A percentile compares a stretch with the other conserved stretches of the same genome.
Conservation (phyloP, 495 filamentous ascomycete species). For the Hyaloscypha finlandica region DNA sequence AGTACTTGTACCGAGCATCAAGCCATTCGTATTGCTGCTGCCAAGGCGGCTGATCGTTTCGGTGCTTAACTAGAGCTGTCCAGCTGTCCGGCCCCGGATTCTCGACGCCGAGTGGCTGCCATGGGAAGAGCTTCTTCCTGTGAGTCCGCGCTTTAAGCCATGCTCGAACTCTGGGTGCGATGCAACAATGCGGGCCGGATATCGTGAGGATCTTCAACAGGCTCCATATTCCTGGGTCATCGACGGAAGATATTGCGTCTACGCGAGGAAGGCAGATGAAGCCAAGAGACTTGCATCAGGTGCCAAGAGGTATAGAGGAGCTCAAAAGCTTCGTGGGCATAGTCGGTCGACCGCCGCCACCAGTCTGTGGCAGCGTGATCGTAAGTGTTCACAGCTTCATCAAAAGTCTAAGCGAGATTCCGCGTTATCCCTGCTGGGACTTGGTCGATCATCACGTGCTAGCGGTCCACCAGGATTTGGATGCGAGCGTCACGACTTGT, state of each 20-base stretch:
- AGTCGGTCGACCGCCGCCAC: constrained; percentile 16
- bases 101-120: constrained; percentile 20
- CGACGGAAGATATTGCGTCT: constrained; percentile 20
- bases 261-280: constrained; percentile 21
- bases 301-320: constrained; percentile 21
- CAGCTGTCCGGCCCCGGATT: constrained; percentile 13
- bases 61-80: background rate
- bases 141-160: constrained; percentile 19
- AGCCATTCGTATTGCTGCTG: background rate
- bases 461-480: too few species aligned
- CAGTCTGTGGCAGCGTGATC: constrained; percentile 6
- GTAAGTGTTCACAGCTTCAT: too few species aligned
- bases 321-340: constrained; percentile 28
- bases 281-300: constrained; percentile 24
- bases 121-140: constrained; percentile 23
- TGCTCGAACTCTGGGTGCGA: constrained; percentile 12
- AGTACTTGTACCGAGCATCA: background rate
- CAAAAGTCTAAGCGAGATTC: too few species aligned
- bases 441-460: too few species aligned
- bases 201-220: constrained; percentile 23
- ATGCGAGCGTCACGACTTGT: too few species aligned
- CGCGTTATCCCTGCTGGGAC: too few species aligned
- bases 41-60: background rate
- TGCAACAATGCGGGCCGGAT: constrained; percentile 15
- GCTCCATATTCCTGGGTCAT: constrained; percentile 26